These are phyloP conservation scores for Dendrostoma leiphaemia DNA, from an alignment of 2,329 filamentous ascomycete genomes.

Conservation along the genomic window DNA sequence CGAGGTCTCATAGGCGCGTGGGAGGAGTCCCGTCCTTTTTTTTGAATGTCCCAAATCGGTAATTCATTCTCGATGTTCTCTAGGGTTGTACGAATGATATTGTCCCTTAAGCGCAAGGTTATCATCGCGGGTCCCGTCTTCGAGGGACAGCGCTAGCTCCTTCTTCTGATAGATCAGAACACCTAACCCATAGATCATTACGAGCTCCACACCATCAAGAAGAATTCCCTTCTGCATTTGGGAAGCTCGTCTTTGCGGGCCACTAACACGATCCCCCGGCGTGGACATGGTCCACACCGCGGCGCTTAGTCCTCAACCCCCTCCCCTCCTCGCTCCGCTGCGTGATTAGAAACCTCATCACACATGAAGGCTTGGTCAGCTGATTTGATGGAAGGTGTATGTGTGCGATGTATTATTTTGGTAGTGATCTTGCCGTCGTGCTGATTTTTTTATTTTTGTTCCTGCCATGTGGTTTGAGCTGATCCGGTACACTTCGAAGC, in stretches of 20 bases:
- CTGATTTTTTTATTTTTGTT: background rate
- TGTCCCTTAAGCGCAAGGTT: background rate
- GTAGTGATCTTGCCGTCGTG: no score
- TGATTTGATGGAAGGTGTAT: constrained; percentile 5
- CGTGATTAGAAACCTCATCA: constrained; percentile 8
- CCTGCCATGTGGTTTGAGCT: background rate
- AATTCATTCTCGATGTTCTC: background rate
- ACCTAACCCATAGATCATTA: background rate
- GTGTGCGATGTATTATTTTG: background rate
- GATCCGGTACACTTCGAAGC: no score
- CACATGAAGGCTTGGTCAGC: constrained; percentile 18
- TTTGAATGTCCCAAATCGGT: constrained; percentile 2
- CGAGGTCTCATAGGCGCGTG: constrained; percentile 1
- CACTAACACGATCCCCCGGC: background rate
- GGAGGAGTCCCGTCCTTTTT: constrained; percentile 3
- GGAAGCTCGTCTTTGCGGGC: no score
- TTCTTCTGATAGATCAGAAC: background rate
- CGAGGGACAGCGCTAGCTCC: background rate
- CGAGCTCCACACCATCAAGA: no score
- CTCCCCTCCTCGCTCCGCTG: constrained; percentile 6
- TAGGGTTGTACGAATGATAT: constrained; percentile 2
- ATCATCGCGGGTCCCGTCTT: background rate
- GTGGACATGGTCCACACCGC: constrained; percentile 2
- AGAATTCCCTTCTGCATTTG: no score
- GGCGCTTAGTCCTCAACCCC: constrained; percentile 11